A percentile compares a stretch with the other conserved stretches of the same genome.
phyloP scores from a whole-genome alignment of 306 rosid species.

The Acacia melanoxylon region DNA sequence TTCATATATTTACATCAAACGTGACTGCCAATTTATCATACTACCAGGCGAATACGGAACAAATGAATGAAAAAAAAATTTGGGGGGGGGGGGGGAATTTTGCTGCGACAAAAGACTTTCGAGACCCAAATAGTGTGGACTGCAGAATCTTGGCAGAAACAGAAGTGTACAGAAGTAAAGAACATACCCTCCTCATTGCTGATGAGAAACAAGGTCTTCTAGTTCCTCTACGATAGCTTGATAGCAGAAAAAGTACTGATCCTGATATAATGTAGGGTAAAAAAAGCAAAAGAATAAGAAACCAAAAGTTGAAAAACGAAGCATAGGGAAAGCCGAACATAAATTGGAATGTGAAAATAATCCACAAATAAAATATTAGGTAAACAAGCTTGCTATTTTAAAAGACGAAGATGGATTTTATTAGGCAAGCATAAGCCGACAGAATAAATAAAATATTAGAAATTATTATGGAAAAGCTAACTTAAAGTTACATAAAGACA shows the following conservation, averaged over 20 bases:
- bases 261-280: conserved; percentile 39
- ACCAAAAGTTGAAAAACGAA: conserved; percentile 12
- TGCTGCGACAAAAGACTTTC: background rate
- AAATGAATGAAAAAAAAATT: too few species aligned
- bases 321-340: background rate
- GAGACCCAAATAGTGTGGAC: background rate
- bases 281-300: background rate
- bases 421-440: background rate
- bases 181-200: conserved; percentile 38
- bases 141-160: conserved; percentile 14
- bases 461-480: background rate
- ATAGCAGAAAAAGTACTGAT: conserved; percentile 69
- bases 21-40: conserved; percentile 23
- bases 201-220: conserved; percentile 68
- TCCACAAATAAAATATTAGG: background rate
- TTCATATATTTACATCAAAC: conserved; percentile 23
- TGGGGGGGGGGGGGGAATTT: background rate
- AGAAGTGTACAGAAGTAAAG: conserved; percentile 11
- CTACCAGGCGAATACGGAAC: conserved; percentile 9
- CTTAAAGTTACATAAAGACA: background rate
- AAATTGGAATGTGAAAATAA: background rate
- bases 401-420: background rate
- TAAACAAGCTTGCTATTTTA: background rate
- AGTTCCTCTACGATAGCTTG: conserved; percentile 65
- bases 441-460: background rate